Conservation (phyloP, 139 green algal genomes). For the Trebouxia sp. region DNA sequence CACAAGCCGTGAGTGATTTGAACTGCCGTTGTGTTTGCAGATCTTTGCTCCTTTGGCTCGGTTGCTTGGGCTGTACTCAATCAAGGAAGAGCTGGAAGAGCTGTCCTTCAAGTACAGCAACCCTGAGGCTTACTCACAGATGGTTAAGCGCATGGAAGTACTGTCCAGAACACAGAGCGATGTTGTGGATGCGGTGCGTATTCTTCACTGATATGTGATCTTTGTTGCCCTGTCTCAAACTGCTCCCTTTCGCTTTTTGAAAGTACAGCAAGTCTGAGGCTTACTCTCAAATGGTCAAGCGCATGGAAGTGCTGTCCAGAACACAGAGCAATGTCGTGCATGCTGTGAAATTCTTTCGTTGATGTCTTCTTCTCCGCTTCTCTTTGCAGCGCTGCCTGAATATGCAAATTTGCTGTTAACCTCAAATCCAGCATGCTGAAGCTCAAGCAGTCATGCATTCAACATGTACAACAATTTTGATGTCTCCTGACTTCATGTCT, state of each 20-base stretch:
- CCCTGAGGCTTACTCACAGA: constrained; percentile 45
- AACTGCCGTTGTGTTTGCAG: neutral
- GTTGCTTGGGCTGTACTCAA: constrained; percentile 81
- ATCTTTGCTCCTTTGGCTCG: constrained; percentile 86
- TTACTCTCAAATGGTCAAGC: too few relatives aligned
- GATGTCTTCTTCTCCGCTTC: too few relatives aligned
- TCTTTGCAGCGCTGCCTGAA: too few relatives aligned
- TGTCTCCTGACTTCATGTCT: too few relatives aligned
- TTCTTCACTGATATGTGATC: neutral
- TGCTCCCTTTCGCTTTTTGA: neutral
- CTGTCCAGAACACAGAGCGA: constrained; percentile 39
- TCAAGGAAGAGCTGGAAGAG: constrained; percentile 92
- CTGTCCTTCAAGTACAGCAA: constrained; percentile 71
- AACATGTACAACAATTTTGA: too few relatives aligned
- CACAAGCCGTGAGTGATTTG: too few relatives aligned
- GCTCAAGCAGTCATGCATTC: too few relatives aligned
- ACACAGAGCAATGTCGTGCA: too few relatives aligned
- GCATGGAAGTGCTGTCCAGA: too few relatives aligned
- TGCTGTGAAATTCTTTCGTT: too few relatives aligned
- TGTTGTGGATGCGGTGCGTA: constrained; percentile 17
- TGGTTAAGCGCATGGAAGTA: constrained; percentile 45
- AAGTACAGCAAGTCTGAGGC: neutral
- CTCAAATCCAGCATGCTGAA: too few relatives aligned
- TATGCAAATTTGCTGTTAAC: too few relatives aligned
- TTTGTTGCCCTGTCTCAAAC: neutral